Evolutionary conservation across 2,329 filamentous ascomycete genomes (phyloP), one percentile per base, ranked within the genome.

Genomic region (Colletotrichum spinosum): DNA sequence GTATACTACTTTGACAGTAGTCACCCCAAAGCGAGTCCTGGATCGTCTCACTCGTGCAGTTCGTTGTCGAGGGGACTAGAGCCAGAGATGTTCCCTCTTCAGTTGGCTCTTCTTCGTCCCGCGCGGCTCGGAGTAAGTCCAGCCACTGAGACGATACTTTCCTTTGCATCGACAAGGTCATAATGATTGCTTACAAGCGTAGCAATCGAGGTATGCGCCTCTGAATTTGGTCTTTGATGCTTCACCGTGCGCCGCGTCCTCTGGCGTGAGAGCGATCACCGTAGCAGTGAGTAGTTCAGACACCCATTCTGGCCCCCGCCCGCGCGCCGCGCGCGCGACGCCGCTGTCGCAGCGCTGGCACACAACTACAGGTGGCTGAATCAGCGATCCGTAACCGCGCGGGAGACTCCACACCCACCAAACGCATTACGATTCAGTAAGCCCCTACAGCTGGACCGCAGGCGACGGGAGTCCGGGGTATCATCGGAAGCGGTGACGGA

Each of bases 371-470:
- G 49, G 63, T n/a, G n/a, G 63, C 52, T 66, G 58, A 66, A 42
- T 57, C 53, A 66, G 48, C 15, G 10, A 15, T 17, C 41, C 55
- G 50, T 64, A 64, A 50, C 63, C 63, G 63, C 59, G 63, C 58
- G 63, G 58, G 58, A 66, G 52, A 35, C 37, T 48, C 63, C 63
- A 56, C 25, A 25, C 25, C 25, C 25, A 25, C 25, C 25, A 25
- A 25, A 25, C 25, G 25, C 25, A 25, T 25, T 25, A 25, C 3
- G 25, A 25, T 25, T 25, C 5, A 25, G 25, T 25, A 25, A 25
- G 25, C 25, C 25, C 4, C 25, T 25, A 25, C 25, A 25, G 4
- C 25, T 25, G 25, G 25, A 25, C 4, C 25, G 25, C 56, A 35
- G 9, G 10, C 4, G 42, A n/a, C 42, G 25, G 25, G 42, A 45